These are phyloP conservation scores for Aspergillus sp. DNA, from an alignment of 2,329 filamentous ascomycete genomes.

Conservation along the genomic window DNA sequence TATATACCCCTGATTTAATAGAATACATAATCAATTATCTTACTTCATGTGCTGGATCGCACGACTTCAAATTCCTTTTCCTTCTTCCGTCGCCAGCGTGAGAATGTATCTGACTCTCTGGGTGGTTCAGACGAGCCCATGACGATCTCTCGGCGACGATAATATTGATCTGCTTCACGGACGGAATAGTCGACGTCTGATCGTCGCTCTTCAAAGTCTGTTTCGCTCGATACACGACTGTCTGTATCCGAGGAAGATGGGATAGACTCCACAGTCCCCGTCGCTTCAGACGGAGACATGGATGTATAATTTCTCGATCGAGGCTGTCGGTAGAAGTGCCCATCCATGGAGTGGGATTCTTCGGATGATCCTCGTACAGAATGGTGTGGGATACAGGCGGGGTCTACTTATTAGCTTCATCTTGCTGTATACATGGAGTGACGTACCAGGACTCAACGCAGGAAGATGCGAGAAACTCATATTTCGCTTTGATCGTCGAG, in stretches of 20 bases:
- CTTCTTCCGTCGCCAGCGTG: neutral
- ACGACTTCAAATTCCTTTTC: slow-evolving; percentile 6
- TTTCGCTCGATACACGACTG: neutral
- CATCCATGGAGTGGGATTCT: neutral
- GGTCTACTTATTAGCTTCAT: neutral
- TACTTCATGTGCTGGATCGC: neutral
- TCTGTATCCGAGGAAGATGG: neutral
- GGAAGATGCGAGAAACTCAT: neutral
- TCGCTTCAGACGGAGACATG: neutral
- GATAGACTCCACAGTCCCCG: neutral
- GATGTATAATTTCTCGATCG: neutral
- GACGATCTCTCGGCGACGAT: neutral
- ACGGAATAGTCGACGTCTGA: slow-evolving; percentile 3
- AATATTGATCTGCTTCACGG: slow-evolving; percentile 5
- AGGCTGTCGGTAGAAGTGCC: neutral
- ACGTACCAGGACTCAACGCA: no score
- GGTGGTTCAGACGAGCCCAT: neutral
- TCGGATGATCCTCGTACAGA: neutral
- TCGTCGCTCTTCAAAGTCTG: neutral
- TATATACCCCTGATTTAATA: no score
- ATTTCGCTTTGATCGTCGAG: neutral
- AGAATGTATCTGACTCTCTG: neutral
- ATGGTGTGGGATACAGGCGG: neutral
- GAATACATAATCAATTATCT: no score
- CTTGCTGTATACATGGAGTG: neutral